Evolutionary conservation across 78 protist species (phyloP), one percentile per base, ranked within the genome.

Genomic region (Parvularia atlantis): DNA sequence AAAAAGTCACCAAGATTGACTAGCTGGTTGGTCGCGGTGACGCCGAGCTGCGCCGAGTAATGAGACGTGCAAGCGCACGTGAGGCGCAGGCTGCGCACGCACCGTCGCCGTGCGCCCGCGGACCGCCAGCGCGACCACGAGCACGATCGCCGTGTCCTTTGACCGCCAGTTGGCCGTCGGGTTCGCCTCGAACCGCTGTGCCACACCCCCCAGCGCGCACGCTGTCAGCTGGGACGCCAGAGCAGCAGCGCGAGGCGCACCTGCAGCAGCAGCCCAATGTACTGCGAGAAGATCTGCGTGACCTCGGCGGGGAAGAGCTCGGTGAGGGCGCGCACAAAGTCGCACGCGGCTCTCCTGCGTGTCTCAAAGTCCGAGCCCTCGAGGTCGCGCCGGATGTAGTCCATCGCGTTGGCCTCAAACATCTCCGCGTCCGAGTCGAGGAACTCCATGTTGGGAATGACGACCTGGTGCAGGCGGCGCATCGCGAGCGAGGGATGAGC

Each of bases 391-490:
- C 63, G 63, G 63, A 59, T 59, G 39, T 59, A 59, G 22, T 59
- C 63, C 24, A 11, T 36, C 24, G 63, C 48, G 48, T 59, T 33
- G 39, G 11, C 10, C 11, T 59, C 63, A 36, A 59, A 59, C 22
- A 13, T 36, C 11, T 59, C 63, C 39, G 6, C 63, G 63, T 33
- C 39, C 48, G 11, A 11, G 22, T 59, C 63, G 39, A 11, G 6
- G 39, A 59, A 11, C 48, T 13, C 22, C 63, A 59, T 59, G 63
- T 59, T 59, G 48, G 63, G 63, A 11, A 59, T 59, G 39, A 59
- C 11, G 63, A 59, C 39, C 48, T 59, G 36, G n/a, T n/a, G n/a
- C n/a, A n/a, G n/a, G n/a, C n/a, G n/a, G n/a, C n/a, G n/a, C n/a
- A n/a, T n/a, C n/a, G n/a, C n/a, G n/a, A n/a, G n/a, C n/a, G n/a